phyloP scores from a whole-genome alignment of 2,329 filamentous ascomycete species.

The Colletotrichum gloeosporioides region DNA sequence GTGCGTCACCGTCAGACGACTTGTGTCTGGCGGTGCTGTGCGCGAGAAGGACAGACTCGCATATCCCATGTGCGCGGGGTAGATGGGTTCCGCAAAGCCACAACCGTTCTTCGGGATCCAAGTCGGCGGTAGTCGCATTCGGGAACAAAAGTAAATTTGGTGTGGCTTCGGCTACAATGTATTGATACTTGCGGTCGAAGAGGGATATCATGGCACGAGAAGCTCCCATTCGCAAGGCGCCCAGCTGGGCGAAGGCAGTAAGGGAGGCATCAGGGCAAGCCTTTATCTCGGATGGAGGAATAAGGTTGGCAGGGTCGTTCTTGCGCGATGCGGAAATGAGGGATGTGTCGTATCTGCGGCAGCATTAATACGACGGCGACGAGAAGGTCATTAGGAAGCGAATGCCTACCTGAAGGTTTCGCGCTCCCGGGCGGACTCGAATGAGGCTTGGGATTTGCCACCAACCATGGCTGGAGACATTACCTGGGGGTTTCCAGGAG shows the following conservation, averaged over 20 bases:
- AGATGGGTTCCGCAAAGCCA: conserved; percentile 33
- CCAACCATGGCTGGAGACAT: background rate
- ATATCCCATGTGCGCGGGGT: conserved; percentile 31
- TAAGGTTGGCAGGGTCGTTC: conserved; percentile 25
- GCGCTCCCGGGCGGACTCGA: conserved; percentile 31
- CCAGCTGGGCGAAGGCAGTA: conserved; percentile 56
- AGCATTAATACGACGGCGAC: background rate
- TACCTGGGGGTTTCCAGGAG: background rate
- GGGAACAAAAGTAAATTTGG: conserved; percentile 40
- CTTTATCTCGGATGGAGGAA: conserved; percentile 27
- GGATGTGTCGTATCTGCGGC: conserved; percentile 12
- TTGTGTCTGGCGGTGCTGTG: background rate
- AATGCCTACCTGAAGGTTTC: conserved; percentile 31
- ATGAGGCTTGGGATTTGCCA: background rate
- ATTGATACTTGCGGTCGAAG: conserved; percentile 53
- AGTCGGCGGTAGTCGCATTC: conserved; percentile 7
- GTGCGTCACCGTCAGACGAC: background rate
- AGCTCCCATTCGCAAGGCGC: conserved; percentile 42
- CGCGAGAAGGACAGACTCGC: conserved; percentile 29
- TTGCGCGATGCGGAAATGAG: background rate
- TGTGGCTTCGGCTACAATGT: conserved; percentile 57
- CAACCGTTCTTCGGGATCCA: conserved; percentile 2
- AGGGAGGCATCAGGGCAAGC: conserved; percentile 41
- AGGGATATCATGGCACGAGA: conserved; percentile 53
- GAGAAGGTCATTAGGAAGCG: too few species aligned